A percentile compares a stretch with the other conserved stretches of the same genome.
Evolutionary conservation across 345 rosid species (phyloP).

Genomic region (Excoecaria cochinchinensis): DNA sequence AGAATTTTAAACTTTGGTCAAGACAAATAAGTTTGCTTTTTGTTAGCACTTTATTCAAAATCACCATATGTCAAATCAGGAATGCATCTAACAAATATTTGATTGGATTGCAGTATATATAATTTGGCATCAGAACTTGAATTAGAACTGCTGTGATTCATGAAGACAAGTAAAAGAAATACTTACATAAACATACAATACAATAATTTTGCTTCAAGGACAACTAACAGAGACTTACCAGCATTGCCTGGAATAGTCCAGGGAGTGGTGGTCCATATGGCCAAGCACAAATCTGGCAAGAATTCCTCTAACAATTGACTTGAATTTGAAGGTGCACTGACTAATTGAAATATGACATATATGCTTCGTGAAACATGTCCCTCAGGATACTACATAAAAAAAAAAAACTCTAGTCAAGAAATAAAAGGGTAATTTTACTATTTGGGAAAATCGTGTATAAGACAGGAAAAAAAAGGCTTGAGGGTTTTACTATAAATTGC

Average conservation of each 20-base stretch:
- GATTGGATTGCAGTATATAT: background rate
- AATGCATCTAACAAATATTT: background rate
- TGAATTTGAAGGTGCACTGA: constrained; percentile 41
- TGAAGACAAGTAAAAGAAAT: constrained; percentile 1
- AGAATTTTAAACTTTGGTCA: background rate
- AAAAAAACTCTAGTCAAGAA: constrained; percentile 4
- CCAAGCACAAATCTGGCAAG: constrained; percentile 71
- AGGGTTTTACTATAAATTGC: constrained; percentile 1
- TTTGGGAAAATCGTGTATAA: constrained; percentile 7
- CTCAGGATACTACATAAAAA: constrained; percentile 76
- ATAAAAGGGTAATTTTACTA: constrained; percentile 10
- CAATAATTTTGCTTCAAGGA: background rate
- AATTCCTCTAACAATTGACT: constrained; percentile 52
- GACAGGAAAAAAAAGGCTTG: background rate
- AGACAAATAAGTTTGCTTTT: background rate
- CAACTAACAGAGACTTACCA: constrained; percentile 38
- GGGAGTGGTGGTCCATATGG: constrained; percentile 97
- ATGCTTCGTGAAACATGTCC: constrained; percentile 94
- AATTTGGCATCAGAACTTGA: background rate
- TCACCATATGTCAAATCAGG: background rate
- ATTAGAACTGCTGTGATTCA: background rate
- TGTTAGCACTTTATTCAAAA: background rate
- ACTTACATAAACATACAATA: background rate
- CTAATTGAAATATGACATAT: constrained; percentile 68
- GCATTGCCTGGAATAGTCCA: constrained; percentile 98